Evolutionary conservation across 345 rosid genomes (phyloP).

Genomic region (Arabidopsis suecica): DNA sequence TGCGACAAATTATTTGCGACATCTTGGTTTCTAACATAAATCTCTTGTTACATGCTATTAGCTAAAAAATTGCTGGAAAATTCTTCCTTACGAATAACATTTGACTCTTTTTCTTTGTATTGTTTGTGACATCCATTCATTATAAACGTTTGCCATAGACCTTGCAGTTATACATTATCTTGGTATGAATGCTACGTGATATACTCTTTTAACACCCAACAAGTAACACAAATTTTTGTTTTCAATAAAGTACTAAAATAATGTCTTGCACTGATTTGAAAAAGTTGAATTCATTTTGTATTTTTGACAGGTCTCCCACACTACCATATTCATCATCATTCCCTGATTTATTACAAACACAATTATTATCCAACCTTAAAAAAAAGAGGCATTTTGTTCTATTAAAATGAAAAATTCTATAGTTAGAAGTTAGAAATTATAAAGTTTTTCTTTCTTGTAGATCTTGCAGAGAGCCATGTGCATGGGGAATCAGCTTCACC

Average conservation of each 20-base stretch:
- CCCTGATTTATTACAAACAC: slow-evolving; percentile 21
- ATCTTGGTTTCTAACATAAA: too few species aligned
- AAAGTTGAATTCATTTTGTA: background rate
- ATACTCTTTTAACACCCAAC: background rate
- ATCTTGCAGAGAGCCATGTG: slow-evolving; percentile 47
- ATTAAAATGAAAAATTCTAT: background rate
- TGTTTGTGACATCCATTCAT: too few species aligned
- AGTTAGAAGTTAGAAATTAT: slow-evolving; percentile 9
- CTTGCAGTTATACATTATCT: too few species aligned
- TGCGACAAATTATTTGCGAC: too few species aligned
- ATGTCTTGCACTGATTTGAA: background rate
- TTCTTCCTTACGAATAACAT: too few species aligned
- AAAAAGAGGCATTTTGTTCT: background rate
- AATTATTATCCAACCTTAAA: slow-evolving; percentile 24
- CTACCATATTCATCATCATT: slow-evolving; percentile 17
- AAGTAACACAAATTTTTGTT: background rate
- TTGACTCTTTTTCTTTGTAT: too few species aligned
- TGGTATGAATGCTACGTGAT: too few species aligned
- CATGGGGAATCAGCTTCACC: slow-evolving; percentile 44
- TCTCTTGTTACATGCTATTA: too few species aligned
- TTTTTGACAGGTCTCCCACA: slow-evolving; percentile 23
- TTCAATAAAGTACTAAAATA: background rate
- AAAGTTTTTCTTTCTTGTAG: slow-evolving; percentile 8
- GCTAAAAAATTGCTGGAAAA: too few species aligned
- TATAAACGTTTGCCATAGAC: too few species aligned